Conservation (phyloP, 805 yeast genomes). For the Yamadazyma philogaea region DNA sequence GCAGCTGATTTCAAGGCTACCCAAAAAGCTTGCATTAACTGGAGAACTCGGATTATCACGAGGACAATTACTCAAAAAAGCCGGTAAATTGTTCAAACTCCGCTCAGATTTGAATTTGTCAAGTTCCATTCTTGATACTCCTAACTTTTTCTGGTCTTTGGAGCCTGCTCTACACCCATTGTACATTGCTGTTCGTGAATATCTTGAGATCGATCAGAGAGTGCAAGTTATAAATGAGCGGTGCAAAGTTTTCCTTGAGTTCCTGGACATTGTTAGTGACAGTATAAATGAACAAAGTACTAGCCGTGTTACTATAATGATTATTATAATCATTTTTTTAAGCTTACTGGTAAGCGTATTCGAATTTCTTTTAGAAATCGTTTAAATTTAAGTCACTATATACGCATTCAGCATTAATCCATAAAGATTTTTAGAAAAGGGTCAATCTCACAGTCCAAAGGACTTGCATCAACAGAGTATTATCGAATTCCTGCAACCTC, state of each 20-base stretch:
- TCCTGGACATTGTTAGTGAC: constrained; percentile 89
- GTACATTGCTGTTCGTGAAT: constrained; percentile 85
- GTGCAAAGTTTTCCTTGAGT: constrained; percentile 89
- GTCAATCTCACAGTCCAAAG: too few species aligned
- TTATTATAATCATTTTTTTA: constrained; percentile 75
- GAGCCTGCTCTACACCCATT: constrained; percentile 95
- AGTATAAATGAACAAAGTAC: constrained; percentile 91
- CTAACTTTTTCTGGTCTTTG: constrained; percentile 91
- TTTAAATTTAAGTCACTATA: constrained; percentile 10
- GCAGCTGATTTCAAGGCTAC: constrained; percentile 82
- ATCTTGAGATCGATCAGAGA: constrained; percentile 90
- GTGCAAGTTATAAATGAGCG: constrained; percentile 92
- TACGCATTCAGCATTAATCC: too few species aligned
- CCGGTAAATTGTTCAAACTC: constrained; percentile 85
- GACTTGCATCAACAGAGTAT: too few species aligned
- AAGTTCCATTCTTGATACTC: constrained; percentile 89
- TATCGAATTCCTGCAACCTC: too few species aligned
- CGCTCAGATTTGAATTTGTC: constrained; percentile 91
- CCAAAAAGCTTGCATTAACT: constrained; percentile 84
- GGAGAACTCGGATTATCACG: constrained; percentile 84
- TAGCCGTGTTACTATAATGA: constrained; percentile 87
- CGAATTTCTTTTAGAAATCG: constrained; percentile 59
- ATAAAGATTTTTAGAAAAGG: too few species aligned
- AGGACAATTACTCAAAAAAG: constrained; percentile 78
- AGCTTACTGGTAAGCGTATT: constrained; percentile 73